Conservation (phyloP, 495 filamentous ascomycete genomes). For the Hypoxylon trugodes region DNA sequence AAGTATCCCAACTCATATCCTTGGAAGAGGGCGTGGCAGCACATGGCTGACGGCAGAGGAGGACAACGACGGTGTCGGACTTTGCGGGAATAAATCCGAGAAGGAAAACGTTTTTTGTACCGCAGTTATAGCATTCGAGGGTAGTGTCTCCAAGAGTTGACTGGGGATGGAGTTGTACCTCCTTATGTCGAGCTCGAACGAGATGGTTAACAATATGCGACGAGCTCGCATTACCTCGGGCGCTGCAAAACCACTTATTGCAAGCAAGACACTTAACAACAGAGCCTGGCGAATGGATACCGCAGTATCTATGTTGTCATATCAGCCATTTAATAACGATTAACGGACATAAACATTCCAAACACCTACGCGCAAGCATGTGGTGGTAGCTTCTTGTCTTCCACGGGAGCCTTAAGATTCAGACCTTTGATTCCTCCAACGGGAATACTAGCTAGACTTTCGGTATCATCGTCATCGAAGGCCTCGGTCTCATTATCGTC, state of each 20-base stretch:
- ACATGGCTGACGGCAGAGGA: slow-evolving; percentile 96
- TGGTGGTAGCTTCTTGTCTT: slow-evolving; percentile 90
- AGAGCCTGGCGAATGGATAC: slow-evolving; percentile 93
- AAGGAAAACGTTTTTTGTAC: slow-evolving; percentile 99
- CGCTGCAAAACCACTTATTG: slow-evolving; percentile 99
- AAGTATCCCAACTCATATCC: slow-evolving; percentile 99
- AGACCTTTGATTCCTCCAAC: slow-evolving; percentile 78
- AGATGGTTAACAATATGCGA: slow-evolving; percentile 99
- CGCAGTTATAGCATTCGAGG: slow-evolving; percentile 99
- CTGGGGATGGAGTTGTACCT: slow-evolving; percentile 94
- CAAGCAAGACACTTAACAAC: slow-evolving; percentile 96
- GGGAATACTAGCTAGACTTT: slow-evolving; percentile 88
- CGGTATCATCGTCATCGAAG: slow-evolving; percentile 88
- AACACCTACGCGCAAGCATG: slow-evolving; percentile 94
- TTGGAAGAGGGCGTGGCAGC: slow-evolving; percentile 95
- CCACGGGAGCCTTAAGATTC: slow-evolving; percentile 68
- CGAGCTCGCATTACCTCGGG: slow-evolving; percentile 93
- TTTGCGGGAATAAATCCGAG: slow-evolving; percentile 99
- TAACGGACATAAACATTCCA: background rate
- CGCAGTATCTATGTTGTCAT: slow-evolving; percentile 77
- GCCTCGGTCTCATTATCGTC: slow-evolving; percentile 91
- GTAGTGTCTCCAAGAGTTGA: slow-evolving; percentile 97
- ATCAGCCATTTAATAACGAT: slow-evolving; percentile 25
- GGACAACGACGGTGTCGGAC: slow-evolving; percentile 96
- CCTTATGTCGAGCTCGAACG: slow-evolving; percentile 96